A percentile compares a stretch with the other conserved stretches of the same genome.
phyloP scores from a whole-genome alignment of 331 rosid species.

The Malus hybrid region DNA sequence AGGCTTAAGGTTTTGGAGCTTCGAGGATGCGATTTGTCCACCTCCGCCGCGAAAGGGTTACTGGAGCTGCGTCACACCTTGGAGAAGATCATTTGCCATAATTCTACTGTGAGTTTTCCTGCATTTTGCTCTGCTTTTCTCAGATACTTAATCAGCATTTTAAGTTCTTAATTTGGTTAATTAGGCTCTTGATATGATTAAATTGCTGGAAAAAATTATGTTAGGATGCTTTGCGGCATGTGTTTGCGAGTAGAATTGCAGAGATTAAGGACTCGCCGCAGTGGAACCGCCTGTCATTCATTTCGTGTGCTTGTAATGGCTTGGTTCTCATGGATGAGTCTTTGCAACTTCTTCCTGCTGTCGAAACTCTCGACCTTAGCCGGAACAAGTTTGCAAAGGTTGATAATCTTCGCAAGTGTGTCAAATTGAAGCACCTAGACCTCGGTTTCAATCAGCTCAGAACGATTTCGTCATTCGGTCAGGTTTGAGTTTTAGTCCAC shows the following conservation, averaged over 20 bases:
- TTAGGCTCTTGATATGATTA: not conserved
- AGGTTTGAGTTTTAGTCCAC: conserved; percentile 26
- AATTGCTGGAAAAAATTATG: not conserved
- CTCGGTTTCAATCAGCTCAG: conserved; percentile 94
- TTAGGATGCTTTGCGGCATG: conserved; percentile 92
- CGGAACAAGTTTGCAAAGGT: conserved; percentile 89
- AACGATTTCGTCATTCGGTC: conserved; percentile 54
- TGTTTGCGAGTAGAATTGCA: conserved; percentile 85
- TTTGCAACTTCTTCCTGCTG: conserved; percentile 86
- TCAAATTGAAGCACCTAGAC: conserved; percentile 87
- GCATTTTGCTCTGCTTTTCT: not conserved
- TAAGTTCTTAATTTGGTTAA: not conserved
- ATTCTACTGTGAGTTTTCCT: conserved; percentile 71
- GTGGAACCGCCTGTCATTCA: conserved; percentile 87
- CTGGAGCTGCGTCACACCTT: conserved; percentile 82
- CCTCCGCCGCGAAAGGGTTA: conserved; percentile 80
- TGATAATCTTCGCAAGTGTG: conserved; percentile 86
- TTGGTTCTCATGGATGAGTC: conserved; percentile 98
- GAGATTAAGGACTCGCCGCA: conserved; percentile 79
- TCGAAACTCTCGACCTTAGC: conserved; percentile 90
- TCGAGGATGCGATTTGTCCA: conserved; percentile 88
- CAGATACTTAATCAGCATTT: not conserved
- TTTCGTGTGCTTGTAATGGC: conserved; percentile 92
- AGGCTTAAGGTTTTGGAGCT: conserved; percentile 80
- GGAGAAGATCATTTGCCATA: conserved; percentile 87